phyloP scores from a whole-genome alignment of 192 early-diverging fungal genomes.

The Chytriomyces sp. region DNA sequence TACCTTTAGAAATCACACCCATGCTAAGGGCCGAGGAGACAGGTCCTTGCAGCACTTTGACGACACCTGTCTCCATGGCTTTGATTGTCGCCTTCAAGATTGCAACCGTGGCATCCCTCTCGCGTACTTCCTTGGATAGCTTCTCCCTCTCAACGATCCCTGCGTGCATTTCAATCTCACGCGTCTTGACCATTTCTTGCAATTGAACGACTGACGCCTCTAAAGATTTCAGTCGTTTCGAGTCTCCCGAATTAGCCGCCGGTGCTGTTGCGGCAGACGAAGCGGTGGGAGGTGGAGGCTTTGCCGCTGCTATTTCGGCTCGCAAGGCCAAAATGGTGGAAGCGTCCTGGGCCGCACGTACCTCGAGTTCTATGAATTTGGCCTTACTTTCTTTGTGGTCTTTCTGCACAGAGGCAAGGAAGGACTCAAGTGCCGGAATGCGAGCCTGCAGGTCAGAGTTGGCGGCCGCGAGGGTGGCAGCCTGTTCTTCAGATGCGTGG shows the following conservation, averaged over 20 bases:
- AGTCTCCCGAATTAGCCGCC: background rate
- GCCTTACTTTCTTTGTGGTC: background rate
- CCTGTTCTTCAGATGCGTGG: background rate
- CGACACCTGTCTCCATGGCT: background rate
- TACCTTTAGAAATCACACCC: conserved; percentile 23
- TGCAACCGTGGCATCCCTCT: background rate
- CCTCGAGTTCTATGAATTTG: conserved; percentile 16
- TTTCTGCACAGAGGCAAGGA: background rate
- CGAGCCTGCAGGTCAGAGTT: background rate
- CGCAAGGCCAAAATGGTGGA: background rate
- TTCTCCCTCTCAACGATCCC: background rate
- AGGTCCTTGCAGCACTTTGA: background rate
- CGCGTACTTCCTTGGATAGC: background rate
- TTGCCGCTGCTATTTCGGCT: background rate
- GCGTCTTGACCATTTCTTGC: background rate
- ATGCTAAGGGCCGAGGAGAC: background rate
- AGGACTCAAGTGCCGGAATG: background rate
- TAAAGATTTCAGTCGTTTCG: background rate
- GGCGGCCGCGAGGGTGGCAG: background rate
- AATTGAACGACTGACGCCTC: conserved; percentile 9
- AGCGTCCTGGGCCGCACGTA: conserved; percentile 4
- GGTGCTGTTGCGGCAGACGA: background rate
- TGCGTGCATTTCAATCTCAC: background rate
- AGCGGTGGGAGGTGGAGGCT: background rate
- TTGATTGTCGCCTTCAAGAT: background rate